Percentiles rank a stretch among this genome's conserved stretches.
Evolutionary conservation across 108 stramenopile genomes (phyloP).

Genomic region (Thalassiosira profunda): DNA sequence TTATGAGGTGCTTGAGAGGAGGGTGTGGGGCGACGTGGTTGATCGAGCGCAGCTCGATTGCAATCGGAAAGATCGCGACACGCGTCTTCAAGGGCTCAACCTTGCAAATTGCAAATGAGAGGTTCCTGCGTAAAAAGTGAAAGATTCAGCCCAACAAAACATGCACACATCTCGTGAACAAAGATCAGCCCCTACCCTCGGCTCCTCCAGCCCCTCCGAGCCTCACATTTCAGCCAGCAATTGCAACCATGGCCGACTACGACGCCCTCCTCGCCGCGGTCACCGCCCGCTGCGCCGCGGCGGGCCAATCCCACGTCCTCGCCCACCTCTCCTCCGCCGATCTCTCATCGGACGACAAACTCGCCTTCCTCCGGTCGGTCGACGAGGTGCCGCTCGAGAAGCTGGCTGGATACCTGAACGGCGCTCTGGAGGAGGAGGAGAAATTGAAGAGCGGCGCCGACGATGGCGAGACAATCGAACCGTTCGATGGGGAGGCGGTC

Average conservation of each 20-base stretch:
- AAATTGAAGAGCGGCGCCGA: constrained; percentile 24
- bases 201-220: not conserved
- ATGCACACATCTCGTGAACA: no score
- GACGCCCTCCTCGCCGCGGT: constrained; percentile 27
- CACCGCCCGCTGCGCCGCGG: constrained; percentile 18
- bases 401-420: constrained; percentile 46
- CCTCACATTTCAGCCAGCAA: not conserved
- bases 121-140: no score
- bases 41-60: no score
- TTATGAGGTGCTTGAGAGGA: no score
- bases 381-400: constrained; percentile 58
- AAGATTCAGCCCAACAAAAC: no score
- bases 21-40: no score
- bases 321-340: constrained; percentile 20
- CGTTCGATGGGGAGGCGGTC: constrained; percentile 55
- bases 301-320: constrained; percentile 36
- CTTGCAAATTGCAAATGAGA: no score
- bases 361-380: constrained; percentile 43
- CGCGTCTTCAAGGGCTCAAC: no score
- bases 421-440: constrained; percentile 56
- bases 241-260: constrained; percentile 1
- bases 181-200: not conserved
- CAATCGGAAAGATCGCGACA: no score
- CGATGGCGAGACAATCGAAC: constrained; percentile 44
- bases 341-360: constrained; percentile 7